Base-by-base conservation (phyloP, 768 basidiomycete genomes). In the Grammothele lineata region DNA sequence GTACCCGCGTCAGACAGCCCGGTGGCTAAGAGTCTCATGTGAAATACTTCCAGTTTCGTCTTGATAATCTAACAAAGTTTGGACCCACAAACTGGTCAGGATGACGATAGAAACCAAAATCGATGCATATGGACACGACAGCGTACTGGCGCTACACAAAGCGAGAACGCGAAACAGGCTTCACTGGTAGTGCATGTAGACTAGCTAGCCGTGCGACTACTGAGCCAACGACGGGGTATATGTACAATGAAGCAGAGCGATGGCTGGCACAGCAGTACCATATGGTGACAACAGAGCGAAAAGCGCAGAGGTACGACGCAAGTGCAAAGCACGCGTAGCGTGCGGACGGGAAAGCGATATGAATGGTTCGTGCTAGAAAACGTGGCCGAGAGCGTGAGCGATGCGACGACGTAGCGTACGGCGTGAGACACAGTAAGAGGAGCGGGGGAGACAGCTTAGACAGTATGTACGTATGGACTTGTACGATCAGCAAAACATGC, bases 131-230 rank as follows among this genome's bases (percentile, higher is more conserved):
- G 22, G 14, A 53, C 24, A 46, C 40, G 41, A 48, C 41, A 51
- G 50, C 45, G 50, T 38, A 37, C 51, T 53, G 27, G 51, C 46
- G 51, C 51, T 53, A 37, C 9, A 38, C 42, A 10, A n/a, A 18
- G 27, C 27, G 27, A 30, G 27, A 30, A 14, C 7, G 27, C 27
- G 35, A 47, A 48, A 48, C 22, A 43, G 40, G 33, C 42, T 17
- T 41, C 47, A 53, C n/a, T n/a, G 50, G 17, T 18, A 43, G 27
- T 14, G 35, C 51, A 39, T 32, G 5, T 53, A 53, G 51, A 53
- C 51, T 53, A 48, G 51, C 51, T 53, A 53, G n/a, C n/a, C n/a
- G n/a, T 30, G 41, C 51, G 51, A 40, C 34, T 32, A 40, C 46
- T 44, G 51, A 24, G 38, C 37, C 23, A 36, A 25, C 21, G 26